These are phyloP conservation scores for Dryas octopetala DNA, from an alignment of 306 rosid species.

Conservation along the genomic window DNA sequence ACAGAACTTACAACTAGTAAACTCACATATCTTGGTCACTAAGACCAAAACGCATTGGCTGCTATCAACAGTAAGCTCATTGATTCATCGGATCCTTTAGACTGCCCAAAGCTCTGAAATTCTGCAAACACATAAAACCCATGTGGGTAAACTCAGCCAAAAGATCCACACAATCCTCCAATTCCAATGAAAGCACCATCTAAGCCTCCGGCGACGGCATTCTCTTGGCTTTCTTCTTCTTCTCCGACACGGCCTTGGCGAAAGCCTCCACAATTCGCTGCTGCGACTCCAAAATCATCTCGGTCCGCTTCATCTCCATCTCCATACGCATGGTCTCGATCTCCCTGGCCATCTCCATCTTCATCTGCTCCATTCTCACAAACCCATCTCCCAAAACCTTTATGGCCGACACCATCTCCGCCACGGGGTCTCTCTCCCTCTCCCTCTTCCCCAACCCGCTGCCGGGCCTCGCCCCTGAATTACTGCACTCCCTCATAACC, in stretches of 20 bases:
- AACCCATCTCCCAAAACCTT: slow-evolving; percentile 88
- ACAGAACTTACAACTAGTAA: slow-evolving; percentile 4
- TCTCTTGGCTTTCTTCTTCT: slow-evolving; percentile 64
- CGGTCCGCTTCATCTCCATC: slow-evolving; percentile 93
- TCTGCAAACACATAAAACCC: background rate
- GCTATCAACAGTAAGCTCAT: background rate
- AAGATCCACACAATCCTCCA: background rate
- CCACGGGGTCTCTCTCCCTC: slow-evolving; percentile 54
- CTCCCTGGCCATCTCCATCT: slow-evolving; percentile 97
- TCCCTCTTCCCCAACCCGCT: slow-evolving; percentile 30
- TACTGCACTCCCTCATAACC: slow-evolving; percentile 51
- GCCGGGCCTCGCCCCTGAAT: slow-evolving; percentile 28
- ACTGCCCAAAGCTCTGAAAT: background rate
- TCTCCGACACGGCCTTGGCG: slow-evolving; percentile 76
- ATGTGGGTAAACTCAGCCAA: background rate
- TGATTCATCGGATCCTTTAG: background rate
- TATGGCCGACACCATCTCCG: slow-evolving; percentile 77
- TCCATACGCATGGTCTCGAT: slow-evolving; percentile 88
- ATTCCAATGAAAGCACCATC: background rate
- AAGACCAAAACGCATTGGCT: background rate
- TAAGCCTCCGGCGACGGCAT: slow-evolving; percentile 58
- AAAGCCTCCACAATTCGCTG: slow-evolving; percentile 85
- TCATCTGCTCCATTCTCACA: slow-evolving; percentile 90
- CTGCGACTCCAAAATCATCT: slow-evolving; percentile 94
- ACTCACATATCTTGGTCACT: slow-evolving; percentile 6